phyloP scores from a whole-genome alignment of 2,329 filamentous ascomycete species.

The Aspergillus transmontanensis region DNA sequence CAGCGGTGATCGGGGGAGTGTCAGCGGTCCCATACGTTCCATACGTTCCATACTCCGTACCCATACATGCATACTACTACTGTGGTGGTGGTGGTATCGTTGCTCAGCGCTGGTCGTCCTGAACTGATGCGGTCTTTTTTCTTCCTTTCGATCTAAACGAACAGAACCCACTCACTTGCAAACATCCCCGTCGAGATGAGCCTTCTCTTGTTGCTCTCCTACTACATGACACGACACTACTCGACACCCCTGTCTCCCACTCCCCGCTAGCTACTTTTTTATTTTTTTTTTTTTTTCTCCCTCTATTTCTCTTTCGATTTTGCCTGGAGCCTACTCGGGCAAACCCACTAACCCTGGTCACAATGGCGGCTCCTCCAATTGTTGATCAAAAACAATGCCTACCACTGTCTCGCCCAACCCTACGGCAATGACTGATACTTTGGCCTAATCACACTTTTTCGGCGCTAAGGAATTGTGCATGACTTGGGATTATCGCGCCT shows the following conservation, averaged over 20 bases:
- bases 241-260: conserved; percentile 1
- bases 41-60: conserved; percentile 1
- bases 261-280: conserved; percentile 5
- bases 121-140: not conserved
- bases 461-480: conserved; percentile 36
- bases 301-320: not conserved
- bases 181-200: not conserved
- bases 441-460: conserved; percentile 28
- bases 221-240: not conserved
- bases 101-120: not conserved
- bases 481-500: conserved; percentile 24
- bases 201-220: not conserved
- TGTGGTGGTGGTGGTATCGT: not conserved
- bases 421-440: conserved; percentile 24
- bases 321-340: conserved; percentile 4
- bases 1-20: conserved; percentile 19
- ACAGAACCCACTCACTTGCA: not conserved
- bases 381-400: conserved; percentile 12
- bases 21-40: conserved; percentile 4
- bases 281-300: conserved; percentile 1
- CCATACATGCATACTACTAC: not conserved
- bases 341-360: conserved; percentile 13
- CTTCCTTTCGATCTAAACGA: not conserved
- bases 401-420: not conserved
- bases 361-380: conserved; percentile 17